phyloP scores from a whole-genome alignment of 805 yeast species.

The Pichia membranifaciens region DNA sequence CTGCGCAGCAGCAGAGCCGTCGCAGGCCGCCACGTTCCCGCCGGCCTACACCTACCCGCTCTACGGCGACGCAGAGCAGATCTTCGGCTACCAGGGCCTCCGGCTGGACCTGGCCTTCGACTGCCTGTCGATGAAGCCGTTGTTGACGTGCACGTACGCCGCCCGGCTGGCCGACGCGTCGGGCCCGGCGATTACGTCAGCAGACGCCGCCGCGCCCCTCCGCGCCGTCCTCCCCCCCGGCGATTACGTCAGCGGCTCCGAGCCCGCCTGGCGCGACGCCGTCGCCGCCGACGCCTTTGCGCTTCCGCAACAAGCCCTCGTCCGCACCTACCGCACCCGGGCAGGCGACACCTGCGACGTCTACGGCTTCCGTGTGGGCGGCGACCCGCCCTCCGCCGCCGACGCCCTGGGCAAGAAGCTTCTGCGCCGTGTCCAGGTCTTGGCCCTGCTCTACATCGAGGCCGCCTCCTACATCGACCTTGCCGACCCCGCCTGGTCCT shows the following conservation, averaged over 20 bases:
- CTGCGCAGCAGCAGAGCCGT: constrained; percentile 48
- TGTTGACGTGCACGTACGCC: constrained; percentile 52
- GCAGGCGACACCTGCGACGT: constrained; percentile 45
- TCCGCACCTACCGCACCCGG: too few relatives aligned
- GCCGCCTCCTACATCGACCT: constrained; percentile 88
- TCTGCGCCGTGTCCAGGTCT: constrained; percentile 67
- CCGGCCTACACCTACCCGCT: constrained; percentile 90
- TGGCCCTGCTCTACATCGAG: constrained; percentile 81
- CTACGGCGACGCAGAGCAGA: constrained; percentile 84
- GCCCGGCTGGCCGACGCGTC: constrained; percentile 47
- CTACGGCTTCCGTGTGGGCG: constrained; percentile 41
- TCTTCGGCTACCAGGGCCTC: constrained; percentile 76
- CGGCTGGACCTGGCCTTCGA: constrained; percentile 68
- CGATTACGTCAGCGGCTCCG: constrained; percentile 55
- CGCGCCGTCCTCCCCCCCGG: constrained; percentile 54
- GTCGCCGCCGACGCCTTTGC: constrained; percentile 41
- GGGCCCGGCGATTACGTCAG: constrained; percentile 52
- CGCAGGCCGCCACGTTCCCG: constrained; percentile 56
- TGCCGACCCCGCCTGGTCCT: constrained; percentile 73
- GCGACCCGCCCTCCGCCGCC: neutral
- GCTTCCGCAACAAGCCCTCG: constrained; percentile 28
- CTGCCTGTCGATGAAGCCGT: constrained; percentile 65
- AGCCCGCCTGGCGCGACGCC: constrained; percentile 57
- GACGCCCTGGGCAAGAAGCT: constrained; percentile 42
- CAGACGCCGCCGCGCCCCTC: constrained; percentile 45